Evolutionary conservation across 1,284 basidiomycete genomes (phyloP).

Genomic region (Irpex sp.): DNA sequence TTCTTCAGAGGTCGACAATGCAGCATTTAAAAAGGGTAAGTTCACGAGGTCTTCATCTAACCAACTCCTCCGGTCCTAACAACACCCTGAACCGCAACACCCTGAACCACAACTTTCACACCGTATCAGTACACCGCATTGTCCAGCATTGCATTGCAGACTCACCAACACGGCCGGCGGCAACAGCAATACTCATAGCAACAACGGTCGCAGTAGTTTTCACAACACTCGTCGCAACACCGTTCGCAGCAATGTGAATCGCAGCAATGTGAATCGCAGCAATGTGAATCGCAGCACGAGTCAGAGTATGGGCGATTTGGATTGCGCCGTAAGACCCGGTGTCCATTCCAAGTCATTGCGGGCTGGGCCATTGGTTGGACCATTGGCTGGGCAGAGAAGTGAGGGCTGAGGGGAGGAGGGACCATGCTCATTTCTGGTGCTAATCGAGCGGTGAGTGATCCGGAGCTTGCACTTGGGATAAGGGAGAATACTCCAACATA

Average conservation of each 20-base stretch:
- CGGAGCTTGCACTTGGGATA: neutral
- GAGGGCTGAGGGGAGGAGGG: constrained; percentile 5
- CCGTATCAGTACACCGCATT: neutral
- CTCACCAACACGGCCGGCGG: constrained; percentile 11
- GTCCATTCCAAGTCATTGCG: constrained; percentile 18
- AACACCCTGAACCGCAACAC: constrained; percentile 7
- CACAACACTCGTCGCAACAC: constrained; percentile 13
- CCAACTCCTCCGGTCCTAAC: too few species aligned
- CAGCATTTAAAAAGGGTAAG: too few species aligned
- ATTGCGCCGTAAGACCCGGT: constrained; percentile 6
- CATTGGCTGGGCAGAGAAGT: constrained; percentile 20
- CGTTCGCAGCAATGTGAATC: constrained; percentile 13
- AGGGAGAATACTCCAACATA: constrained; percentile 8
- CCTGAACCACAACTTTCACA: constrained; percentile 1
- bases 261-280: too few species aligned
- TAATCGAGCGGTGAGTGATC: constrained; percentile 1
- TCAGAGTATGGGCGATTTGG: constrained; percentile 1
- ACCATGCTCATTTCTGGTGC: constrained; percentile 25
- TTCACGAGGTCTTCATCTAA: too few species aligned
- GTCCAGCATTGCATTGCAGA: neutral
- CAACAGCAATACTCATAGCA: constrained; percentile 8
- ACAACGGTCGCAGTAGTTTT: constrained; percentile 12
- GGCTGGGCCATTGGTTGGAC: constrained; percentile 22
- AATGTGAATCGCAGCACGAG: constrained; percentile 14
- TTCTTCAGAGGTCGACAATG: too few species aligned